A percentile compares a stretch with the other conserved stretches of the same genome.
Conservation (phyloP, 441 rosid genomes). For the Corymbia calophylla region DNA sequence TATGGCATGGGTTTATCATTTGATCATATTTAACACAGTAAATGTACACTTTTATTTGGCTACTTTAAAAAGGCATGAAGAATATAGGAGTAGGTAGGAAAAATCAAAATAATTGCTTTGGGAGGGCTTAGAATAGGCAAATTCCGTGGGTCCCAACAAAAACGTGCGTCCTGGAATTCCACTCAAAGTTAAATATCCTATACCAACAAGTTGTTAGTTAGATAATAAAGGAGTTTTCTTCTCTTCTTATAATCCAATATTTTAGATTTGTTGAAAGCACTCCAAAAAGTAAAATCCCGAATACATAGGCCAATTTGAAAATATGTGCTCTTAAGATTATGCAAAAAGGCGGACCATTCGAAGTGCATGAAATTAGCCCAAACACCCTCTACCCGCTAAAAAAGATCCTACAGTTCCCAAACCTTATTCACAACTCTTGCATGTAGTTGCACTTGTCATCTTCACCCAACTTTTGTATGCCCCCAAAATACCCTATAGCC, state of each 20-base stretch:
- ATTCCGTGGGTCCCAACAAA: background rate
- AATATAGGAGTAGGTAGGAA: background rate
- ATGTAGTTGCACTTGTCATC: background rate
- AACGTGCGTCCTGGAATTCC: background rate
- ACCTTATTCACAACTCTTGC: background rate
- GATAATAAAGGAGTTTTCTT: background rate
- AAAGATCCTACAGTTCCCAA: background rate
- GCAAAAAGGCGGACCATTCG: background rate
- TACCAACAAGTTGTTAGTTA: background rate
- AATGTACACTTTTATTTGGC: background rate
- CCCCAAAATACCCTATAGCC: background rate
- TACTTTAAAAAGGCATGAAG: background rate
- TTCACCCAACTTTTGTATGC: background rate
- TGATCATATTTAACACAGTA: background rate
- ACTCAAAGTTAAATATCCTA: background rate
- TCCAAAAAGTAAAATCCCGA: background rate
- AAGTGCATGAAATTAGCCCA: background rate
- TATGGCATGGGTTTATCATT: background rate
- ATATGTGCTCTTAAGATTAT: background rate
- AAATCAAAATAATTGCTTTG: background rate
- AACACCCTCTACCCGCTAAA: background rate
- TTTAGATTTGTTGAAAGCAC: background rate
- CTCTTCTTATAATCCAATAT: background rate
- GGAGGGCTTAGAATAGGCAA: background rate
- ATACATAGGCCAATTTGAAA: rapidly evolving